Conservation (phyloP, 805 yeast genomes). For the Metschnikowia hibisci region DNA sequence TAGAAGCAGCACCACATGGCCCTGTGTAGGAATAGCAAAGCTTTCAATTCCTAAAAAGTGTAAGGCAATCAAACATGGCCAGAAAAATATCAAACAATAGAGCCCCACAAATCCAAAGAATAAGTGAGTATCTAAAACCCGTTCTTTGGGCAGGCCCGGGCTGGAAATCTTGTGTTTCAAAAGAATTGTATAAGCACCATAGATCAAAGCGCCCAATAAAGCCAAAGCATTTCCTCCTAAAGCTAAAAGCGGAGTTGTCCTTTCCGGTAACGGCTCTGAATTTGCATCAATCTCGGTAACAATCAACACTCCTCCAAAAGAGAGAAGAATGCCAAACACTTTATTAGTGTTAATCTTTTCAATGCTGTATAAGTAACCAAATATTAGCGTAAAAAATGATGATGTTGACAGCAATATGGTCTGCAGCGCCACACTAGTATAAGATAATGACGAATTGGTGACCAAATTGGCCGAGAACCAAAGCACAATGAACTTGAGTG, state of each 20-base stretch:
- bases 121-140: constrained; percentile 74
- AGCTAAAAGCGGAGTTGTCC: constrained; percentile 16
- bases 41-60: constrained; percentile 62
- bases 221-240: constrained; percentile 78
- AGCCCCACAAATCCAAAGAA: constrained; percentile 96
- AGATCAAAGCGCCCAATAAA: constrained; percentile 78
- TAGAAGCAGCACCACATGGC: constrained; percentile 50
- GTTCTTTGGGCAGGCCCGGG: constrained; percentile 52
- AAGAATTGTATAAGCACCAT: constrained; percentile 86
- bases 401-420: constrained; percentile 91
- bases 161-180: constrained; percentile 61
- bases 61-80: constrained; percentile 77
- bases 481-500: constrained; percentile 76
- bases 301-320: constrained; percentile 74
- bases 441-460: constrained; percentile 77
- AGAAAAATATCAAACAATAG: constrained; percentile 64
- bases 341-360: constrained; percentile 67
- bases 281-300: constrained; percentile 64
- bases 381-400: constrained; percentile 83
- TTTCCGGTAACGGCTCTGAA: constrained; percentile 10
- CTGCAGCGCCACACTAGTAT: constrained; percentile 91
- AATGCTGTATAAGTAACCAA: constrained; percentile 70
- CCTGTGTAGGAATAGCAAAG: constrained; percentile 64
- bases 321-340: constrained; percentile 62
- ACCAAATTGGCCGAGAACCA: constrained; percentile 92